Evolutionary conservation across 306 rosid species (phyloP), one percentile per base, ranked within the genome.

Genomic region (Quercus berberidifolia): DNA sequence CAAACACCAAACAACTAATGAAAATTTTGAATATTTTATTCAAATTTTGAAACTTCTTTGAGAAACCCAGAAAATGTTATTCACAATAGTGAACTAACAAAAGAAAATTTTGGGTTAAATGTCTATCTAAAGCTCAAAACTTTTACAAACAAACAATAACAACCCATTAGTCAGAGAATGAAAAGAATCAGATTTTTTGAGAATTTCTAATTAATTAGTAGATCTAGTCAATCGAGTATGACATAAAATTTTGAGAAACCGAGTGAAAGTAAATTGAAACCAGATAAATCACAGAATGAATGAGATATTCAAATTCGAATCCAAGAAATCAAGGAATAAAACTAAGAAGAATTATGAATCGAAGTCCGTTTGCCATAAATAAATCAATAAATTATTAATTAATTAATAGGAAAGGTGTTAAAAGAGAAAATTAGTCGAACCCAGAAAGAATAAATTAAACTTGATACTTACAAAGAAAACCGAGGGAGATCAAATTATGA

Each of bases 401-500:
- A 63, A 26, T 23, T 5, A 8, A 33, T 2, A 33, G 23, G 17
- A 1, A 64, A 23, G 21, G 62, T 5, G 3, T 33, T 8, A 33
- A 33, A 30, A 51, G 58, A 71, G 11, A 26, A 15, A 72, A 52
- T n/a, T 33, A 54, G 4, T 51, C 33, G 46, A 15, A 26, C 17
- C 5, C n/a, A 25, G 71, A 35, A 46, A 63, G 38, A 31, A 23
- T 28, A 12, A 63, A 63, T 18, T 21, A 57, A n/a, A 49, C 13
- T 49, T 1, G 54, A 49, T 49, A 15, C 51, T 35, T 1, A 35
- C 41, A 35, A 35, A 57, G 56, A 31, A 71, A 85, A 33, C 35
- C 30, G 69, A 71, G 74, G 75, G 55, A 70, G 87, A 82, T 81
- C 56, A 46, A 71, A 79, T 38, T 14, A 56, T 21, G 62, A 52